Evolutionary conservation across 495 filamentous ascomycete genomes (phyloP).

Genomic region (Pyronema omphalodes): DNA sequence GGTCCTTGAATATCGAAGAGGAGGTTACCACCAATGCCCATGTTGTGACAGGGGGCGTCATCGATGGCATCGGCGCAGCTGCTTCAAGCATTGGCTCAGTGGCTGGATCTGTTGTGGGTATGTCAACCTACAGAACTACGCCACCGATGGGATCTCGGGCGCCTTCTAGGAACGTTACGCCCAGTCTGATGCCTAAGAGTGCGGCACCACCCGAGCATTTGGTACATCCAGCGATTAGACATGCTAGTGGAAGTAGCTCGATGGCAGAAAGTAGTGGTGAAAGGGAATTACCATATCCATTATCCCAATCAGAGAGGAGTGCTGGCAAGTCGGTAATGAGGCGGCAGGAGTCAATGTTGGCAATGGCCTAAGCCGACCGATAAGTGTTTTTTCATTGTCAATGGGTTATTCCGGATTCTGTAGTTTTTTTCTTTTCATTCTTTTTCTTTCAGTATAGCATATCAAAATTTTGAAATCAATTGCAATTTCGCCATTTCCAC

Average conservation of each 20-base stretch:
- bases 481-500: no score
- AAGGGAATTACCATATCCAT: neutral
- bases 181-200: neutral
- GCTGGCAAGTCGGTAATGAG: neutral
- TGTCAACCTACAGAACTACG: conserved; percentile 12
- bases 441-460: no score
- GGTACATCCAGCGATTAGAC: neutral
- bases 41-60: conserved; percentile 9
- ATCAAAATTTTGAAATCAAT: no score
- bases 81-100: conserved; percentile 8
- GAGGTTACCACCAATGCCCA: conserved; percentile 31
- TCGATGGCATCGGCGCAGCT: conserved; percentile 11
- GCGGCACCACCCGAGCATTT: neutral
- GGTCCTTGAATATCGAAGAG: conserved; percentile 33
- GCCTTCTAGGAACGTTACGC: neutral
- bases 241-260: neutral
- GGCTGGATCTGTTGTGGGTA: conserved; percentile 9
- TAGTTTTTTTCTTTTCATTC: neutral
- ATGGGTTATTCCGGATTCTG: neutral
- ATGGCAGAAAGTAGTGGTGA: neutral
- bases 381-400: neutral
- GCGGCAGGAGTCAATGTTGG: neutral
- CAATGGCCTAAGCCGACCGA: neutral
- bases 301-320: neutral
- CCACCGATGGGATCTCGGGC: neutral